Evolutionary conservation across 257 asterid genomes (phyloP), one percentile per base, ranked within the genome.

Genomic region (Striga asiatica): DNA sequence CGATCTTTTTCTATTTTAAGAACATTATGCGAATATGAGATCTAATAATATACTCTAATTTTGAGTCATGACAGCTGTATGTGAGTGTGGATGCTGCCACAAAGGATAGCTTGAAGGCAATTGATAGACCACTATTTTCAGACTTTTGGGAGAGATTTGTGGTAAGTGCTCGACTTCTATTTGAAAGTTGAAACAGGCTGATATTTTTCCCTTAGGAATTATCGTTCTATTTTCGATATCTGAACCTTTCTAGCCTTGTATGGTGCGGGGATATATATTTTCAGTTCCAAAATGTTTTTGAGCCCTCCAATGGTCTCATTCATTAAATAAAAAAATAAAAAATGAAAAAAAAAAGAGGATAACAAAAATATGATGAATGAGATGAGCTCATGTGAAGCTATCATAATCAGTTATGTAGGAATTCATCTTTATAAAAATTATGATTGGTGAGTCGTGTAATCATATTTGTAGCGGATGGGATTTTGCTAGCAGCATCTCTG

Each of bases 31-130:
- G 65, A 27, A 25, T 18, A 49, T 31, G 21, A 42, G 47, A 49
- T 61, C 52, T 54, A 18, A 62, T 69, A 1, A n/a, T n/a, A n/a
- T n/a, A 21, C 48, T 59, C 58, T 38, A 54, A 62, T 34, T 66
- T 27, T 62, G 68, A 58, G 68, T 66, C 43, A 6, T 67, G 66
- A n/a, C 89, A 92, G 98, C 73, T 92, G 63, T 92, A 92, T 70
- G 98, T 92, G 55, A 92, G 98, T 47, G 97, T 92, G 27, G 98
- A 92, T 82, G 97, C 98, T 64, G 97, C 88, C 42, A 88, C 97
- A 24, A 92, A 88, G 74, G 98, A 92, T 35, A 88, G 93, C 85
- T 71, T 92, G 87, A 92, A 92, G 87, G 95, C 97, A 58, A 88
- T 92, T 54, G 98, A 92, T 61, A 79, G 98, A 61, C 97, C 97